Evolutionary conservation across 805 yeast genomes (phyloP), one percentile per base, ranked within the genome.

Genomic region (Metschnikowia anglica): DNA sequence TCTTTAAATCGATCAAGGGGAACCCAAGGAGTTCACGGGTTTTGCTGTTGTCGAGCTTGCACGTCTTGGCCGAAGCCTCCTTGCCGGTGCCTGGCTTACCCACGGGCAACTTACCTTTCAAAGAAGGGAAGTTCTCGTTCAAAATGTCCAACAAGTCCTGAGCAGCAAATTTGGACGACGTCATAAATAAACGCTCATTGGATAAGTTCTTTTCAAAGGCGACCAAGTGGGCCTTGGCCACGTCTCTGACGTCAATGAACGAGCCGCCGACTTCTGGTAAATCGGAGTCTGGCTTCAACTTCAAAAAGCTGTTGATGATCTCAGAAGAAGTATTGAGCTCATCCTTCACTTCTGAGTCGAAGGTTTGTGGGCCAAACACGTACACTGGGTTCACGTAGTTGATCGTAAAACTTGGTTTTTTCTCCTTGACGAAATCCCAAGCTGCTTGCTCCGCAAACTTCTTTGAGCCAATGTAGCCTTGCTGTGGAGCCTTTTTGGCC

Each of bases 81-180:
- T 42, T 39, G 31, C 61, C 66, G 28, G 61, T 33, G 42, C 70
- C 64, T 13, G 77, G 74, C 20, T 59, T 55, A 18, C 74, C 76
- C 11, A 54, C 63, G 3, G 81, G 70, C 36, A 79, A 60, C 47
- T 71, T 70, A 13, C 71, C 76, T 39, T 59, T 59, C 45, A 74
- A 62, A 39, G 29, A 51, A 36, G 5, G 65, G 49, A 65, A 55
- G 5, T 79, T 74, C 15, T 65, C 59, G 51, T 63, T 59, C 41
- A 72, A 49, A 19, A 63, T 53, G 49, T 70, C 71, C 36, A 61
- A 41, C 18, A 68, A 47, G 18, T 44, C 51, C 50, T 72, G 74
- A 24, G 58, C 39, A 12, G 53, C 44, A 46, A 60, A 63, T 2
- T 55, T 53, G 3, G 52, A 56, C 1, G 51, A 44, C 29, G 45